Evolutionary conservation across 768 basidiomycete species (phyloP).

Genomic region (Boletus speciosus): DNA sequence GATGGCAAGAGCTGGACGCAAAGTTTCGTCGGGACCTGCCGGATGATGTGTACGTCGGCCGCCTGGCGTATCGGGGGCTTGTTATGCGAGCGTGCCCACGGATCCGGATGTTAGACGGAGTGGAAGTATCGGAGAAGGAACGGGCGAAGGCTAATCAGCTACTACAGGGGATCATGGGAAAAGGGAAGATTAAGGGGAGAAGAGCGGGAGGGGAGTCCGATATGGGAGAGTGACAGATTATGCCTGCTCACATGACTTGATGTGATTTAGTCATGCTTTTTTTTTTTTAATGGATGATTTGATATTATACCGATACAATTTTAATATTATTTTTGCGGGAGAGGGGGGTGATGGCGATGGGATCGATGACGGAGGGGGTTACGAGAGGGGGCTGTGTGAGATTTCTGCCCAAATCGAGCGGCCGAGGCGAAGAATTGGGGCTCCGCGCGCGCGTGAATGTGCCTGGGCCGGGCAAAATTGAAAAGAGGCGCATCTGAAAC

Average conservation of each 20-base stretch:
- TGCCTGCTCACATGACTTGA: constrained; percentile 29
- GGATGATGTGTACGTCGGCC: constrained; percentile 80
- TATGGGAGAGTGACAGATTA: constrained; percentile 28
- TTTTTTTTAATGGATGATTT: neutral
- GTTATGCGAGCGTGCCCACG: constrained; percentile 72
- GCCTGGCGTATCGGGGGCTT: constrained; percentile 86
- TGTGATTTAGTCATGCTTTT: constrained; percentile 9
- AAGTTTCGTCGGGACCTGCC: constrained; percentile 90
- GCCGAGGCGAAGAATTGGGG: constrained; percentile 15
- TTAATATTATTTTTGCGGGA: constrained; percentile 4
- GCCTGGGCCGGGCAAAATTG: constrained; percentile 27
- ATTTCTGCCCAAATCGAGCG: constrained; percentile 19
- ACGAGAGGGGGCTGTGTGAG: constrained; percentile 26
- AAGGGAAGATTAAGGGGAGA: constrained; percentile 35
- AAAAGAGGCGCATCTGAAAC: constrained; percentile 29
- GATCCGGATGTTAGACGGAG: constrained; percentile 80
- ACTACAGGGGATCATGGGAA: constrained; percentile 52
- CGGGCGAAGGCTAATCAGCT: constrained; percentile 74
- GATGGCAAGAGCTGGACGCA: constrained; percentile 76
- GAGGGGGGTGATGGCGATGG: neutral
- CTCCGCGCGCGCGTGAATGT: constrained; percentile 25
- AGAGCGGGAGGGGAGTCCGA: constrained; percentile 14
- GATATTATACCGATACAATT: constrained; percentile 10
- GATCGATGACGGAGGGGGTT: constrained; percentile 23
- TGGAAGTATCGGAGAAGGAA: constrained; percentile 81